Conservation (phyloP, 345 rosid species). For the Citrus inodora region DNA sequence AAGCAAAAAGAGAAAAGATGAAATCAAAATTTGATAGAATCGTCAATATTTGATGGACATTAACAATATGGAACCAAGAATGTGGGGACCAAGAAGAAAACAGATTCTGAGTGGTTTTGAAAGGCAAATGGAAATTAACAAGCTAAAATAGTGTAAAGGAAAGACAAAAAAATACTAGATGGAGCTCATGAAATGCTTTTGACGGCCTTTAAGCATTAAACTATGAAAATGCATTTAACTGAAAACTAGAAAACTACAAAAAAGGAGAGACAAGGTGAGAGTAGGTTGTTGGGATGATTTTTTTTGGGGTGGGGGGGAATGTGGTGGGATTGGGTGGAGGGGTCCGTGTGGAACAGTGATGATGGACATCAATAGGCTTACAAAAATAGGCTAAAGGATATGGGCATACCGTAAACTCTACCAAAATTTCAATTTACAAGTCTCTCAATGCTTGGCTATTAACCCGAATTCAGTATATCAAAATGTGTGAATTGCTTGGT, state of each 20-base stretch:
- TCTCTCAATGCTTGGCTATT: background rate
- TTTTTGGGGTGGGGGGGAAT: too few relatives aligned
- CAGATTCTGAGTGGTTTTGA: background rate
- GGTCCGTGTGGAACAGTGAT: too few relatives aligned
- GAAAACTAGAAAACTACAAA: background rate
- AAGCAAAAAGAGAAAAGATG: background rate
- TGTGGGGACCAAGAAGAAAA: background rate
- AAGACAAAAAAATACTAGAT: background rate
- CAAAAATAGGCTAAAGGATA: background rate
- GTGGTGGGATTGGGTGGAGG: too few relatives aligned
- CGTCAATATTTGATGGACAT: background rate
- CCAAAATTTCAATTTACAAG: too few relatives aligned
- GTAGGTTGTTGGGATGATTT: too few relatives aligned
- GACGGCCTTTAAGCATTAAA: background rate
- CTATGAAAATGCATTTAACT: background rate
- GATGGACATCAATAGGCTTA: too few relatives aligned
- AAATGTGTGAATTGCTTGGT: background rate
- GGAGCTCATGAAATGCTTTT: background rate
- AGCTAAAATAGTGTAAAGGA: background rate
- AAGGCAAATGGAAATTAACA: background rate
- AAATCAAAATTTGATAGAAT: background rate
- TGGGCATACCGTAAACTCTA: background rate
- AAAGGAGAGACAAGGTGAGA: background rate
- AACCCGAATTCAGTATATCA: background rate
- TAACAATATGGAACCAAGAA: background rate